Conservation (phyloP, 306 rosid genomes). For the Dicorynia guianensis region DNA sequence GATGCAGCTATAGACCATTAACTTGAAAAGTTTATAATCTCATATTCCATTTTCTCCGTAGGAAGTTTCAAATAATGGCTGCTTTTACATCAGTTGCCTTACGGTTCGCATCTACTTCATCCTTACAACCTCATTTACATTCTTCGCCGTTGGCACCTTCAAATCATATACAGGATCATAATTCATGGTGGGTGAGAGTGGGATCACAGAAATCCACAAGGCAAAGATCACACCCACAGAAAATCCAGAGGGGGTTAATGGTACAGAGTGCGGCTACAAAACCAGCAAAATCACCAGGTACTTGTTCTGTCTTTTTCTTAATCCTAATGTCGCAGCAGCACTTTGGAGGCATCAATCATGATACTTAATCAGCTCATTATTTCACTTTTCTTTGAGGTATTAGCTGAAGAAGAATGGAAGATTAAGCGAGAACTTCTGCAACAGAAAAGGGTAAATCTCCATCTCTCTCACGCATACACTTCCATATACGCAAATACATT, state of each 20-base stretch:
- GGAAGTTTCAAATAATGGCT: no score
- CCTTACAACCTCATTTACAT: no score
- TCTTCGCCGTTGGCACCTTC: no score
- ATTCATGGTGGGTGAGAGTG: no score
- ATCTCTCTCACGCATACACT: constrained; percentile 11
- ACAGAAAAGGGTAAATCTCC: constrained; percentile 71
- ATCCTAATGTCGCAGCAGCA: constrained; percentile 7
- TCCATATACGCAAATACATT: constrained; percentile 19
- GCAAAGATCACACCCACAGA: constrained; percentile 45
- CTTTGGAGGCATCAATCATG: constrained; percentile 26
- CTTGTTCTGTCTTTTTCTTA: constrained; percentile 2
- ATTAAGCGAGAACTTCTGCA: constrained; percentile 72
- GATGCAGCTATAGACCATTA: no score
- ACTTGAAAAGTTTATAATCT: no score
- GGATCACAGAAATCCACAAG: constrained; percentile 37
- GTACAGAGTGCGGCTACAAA: constrained; percentile 80
- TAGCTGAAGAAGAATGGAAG: constrained; percentile 99
- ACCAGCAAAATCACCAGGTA: constrained; percentile 91
- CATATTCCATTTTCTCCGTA: no score
- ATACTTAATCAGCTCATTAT: constrained; percentile 32
- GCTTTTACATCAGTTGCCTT: no score
- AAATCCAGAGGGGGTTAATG: constrained; percentile 53
- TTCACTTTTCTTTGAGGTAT: constrained; percentile 50
- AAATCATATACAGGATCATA: no score
- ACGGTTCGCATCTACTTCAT: no score